A percentile compares a stretch with the other conserved stretches of the same genome.
phyloP scores from a whole-genome alignment of 495 filamentous ascomycete genomes.

The Lophium mytilinum region DNA sequence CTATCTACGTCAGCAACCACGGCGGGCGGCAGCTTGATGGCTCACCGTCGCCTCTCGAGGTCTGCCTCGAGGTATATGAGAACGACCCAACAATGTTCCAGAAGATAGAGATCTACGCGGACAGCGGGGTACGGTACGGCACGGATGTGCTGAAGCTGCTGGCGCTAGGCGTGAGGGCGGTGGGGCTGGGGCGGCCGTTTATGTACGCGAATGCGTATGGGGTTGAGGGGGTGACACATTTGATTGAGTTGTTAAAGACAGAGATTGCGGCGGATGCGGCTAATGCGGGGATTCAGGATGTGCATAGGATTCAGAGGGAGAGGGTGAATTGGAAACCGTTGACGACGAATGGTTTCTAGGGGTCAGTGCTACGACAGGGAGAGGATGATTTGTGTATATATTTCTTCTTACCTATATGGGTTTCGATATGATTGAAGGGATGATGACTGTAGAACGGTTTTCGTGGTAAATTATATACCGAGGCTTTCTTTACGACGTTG shows the following conservation, averaged over 20 bases:
- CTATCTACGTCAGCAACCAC: constrained; percentile 39
- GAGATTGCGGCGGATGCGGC: constrained; percentile 35
- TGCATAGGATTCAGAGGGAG: constrained; percentile 26
- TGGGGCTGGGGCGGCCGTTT: constrained; percentile 39
- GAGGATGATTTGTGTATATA: too few relatives aligned
- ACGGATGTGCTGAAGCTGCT: constrained; percentile 40
- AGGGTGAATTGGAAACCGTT: too few relatives aligned
- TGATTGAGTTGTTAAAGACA: constrained; percentile 31
- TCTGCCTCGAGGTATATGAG: constrained; percentile 6
- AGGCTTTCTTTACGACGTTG: too few relatives aligned
- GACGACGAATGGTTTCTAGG: too few relatives aligned
- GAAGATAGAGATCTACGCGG: constrained; percentile 32
- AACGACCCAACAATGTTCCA: too few relatives aligned
- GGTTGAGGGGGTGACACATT: constrained; percentile 32
- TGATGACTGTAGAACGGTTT: too few relatives aligned
- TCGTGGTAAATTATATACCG: too few relatives aligned
- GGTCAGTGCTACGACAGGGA: too few relatives aligned
- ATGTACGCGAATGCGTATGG: constrained; percentile 41
- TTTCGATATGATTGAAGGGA: too few relatives aligned
- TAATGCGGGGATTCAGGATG: constrained; percentile 32
- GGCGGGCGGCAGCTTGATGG: constrained; percentile 38
- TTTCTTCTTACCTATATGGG: too few relatives aligned
- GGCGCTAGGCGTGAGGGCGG: constrained; percentile 39
- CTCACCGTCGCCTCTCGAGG: constrained; percentile 32
- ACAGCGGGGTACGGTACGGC: constrained; percentile 41